phyloP scores from a whole-genome alignment of 2,329 filamentous ascomycete genomes.

The Dactylellina sp. region DNA sequence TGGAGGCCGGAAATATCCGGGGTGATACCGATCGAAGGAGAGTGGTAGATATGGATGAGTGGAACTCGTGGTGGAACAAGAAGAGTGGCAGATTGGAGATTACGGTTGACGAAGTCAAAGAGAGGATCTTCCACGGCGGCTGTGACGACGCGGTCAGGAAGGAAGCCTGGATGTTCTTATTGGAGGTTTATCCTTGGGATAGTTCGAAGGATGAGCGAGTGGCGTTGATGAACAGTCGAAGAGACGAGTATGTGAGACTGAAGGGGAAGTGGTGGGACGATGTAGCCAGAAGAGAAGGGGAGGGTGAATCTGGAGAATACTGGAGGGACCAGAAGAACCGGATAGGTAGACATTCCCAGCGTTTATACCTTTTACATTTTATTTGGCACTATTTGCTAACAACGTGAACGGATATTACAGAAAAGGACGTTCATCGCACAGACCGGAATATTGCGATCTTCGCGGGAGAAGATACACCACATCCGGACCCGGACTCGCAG shows the following conservation, averaged over 20 bases:
- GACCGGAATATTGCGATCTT: constrained; percentile 96
- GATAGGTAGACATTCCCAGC: constrained; percentile 77
- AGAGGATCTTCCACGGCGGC: constrained; percentile 95
- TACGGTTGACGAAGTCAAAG: constrained; percentile 92
- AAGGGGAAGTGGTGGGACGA: constrained; percentile 99
- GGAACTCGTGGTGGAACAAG: constrained; percentile 88
- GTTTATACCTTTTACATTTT: no score
- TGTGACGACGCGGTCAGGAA: constrained; percentile 91
- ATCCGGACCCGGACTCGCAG: constrained; percentile 94
- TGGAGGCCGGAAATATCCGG: constrained; percentile 75
- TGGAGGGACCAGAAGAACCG: constrained; percentile 94
- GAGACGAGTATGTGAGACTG: constrained; percentile 92
- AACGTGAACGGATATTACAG: constrained; percentile 67
- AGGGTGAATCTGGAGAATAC: constrained; percentile 87
- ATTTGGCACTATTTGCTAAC: constrained; percentile 1
- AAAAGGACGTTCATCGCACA: constrained; percentile 98
- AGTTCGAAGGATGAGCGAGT: constrained; percentile 86
- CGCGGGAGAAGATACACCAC: constrained; percentile 92
- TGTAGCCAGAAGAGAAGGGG: constrained; percentile 71
- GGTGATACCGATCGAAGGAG: constrained; percentile 75
- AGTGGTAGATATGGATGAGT: constrained; percentile 86
- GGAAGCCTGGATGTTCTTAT: constrained; percentile 93
- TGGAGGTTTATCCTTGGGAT: constrained; percentile 94
- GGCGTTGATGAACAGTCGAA: constrained; percentile 82
- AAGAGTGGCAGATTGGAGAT: constrained; percentile 79